phyloP scores from a whole-genome alignment of 768 basidiomycete species.

The Crassisporium funariophilum region DNA sequence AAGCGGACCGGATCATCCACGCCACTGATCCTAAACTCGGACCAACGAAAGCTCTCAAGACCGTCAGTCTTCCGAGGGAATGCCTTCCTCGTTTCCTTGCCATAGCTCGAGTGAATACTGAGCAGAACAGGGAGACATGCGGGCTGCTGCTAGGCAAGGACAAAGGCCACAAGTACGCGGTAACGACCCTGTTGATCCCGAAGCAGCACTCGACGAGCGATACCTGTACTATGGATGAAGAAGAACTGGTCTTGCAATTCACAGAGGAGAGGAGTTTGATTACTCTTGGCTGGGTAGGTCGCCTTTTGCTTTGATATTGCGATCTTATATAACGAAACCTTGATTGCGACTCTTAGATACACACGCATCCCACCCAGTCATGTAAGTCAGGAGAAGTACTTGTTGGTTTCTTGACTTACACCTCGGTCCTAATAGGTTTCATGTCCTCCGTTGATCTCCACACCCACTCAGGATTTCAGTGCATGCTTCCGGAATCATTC shows the following conservation, averaged over 20 bases:
- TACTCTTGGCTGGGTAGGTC: conserved; percentile 87
- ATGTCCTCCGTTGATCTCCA: conserved; percentile 95
- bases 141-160: conserved; percentile 79
- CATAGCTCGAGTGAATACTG: conserved; percentile 79
- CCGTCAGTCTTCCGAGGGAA: conserved; percentile 68
- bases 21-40: conserved; percentile 23
- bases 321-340: not conserved
- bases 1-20: conserved; percentile 20
- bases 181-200: conserved; percentile 87
- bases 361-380: conserved; percentile 89
- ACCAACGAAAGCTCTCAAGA: conserved; percentile 50
- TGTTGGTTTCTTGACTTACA: too few species aligned
- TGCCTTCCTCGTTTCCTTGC: conserved; percentile 76
- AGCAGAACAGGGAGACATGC: conserved; percentile 82
- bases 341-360: conserved; percentile 56
- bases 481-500: conserved; percentile 89
- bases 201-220: conserved; percentile 86
- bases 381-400: too few species aligned
- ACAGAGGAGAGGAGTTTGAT: conserved; percentile 81
- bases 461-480: conserved; percentile 87
- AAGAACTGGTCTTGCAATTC: conserved; percentile 84
- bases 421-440: conserved; percentile 54
- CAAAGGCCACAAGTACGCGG: conserved; percentile 60
- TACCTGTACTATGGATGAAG: conserved; percentile 92
- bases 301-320: conserved; percentile 8